Evolutionary conservation across 23 red algal genomes (phyloP).

Genomic region (Gracilaria domingensis): DNA sequence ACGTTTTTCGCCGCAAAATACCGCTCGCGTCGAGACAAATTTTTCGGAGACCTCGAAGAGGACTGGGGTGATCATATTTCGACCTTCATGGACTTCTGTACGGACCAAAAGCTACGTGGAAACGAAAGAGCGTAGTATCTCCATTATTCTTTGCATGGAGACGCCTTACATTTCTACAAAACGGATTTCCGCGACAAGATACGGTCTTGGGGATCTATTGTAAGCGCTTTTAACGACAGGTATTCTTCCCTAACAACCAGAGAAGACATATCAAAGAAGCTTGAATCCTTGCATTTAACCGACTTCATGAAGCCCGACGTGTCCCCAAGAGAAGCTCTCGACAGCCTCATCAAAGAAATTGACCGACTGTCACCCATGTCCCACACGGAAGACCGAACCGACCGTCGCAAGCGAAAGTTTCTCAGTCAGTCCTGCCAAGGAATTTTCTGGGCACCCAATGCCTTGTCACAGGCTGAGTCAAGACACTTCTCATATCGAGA

Average conservation of each 20-base stretch:
- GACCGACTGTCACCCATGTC: not conserved
- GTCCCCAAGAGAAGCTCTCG: not conserved
- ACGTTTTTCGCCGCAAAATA: constrained; percentile 9
- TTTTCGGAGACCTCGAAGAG: not conserved
- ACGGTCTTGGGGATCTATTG: not conserved
- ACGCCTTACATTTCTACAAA: not conserved
- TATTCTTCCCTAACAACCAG: constrained; percentile 3
- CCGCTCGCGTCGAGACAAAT: not conserved
- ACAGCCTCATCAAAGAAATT: constrained; percentile 16
- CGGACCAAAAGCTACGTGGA: not conserved
- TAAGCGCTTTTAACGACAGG: constrained; percentile 13
- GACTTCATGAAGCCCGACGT: not conserved
- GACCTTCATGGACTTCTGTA: constrained; percentile 13
- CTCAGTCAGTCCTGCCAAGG: not conserved
- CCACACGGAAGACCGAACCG: not conserved
- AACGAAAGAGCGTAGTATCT: not conserved
- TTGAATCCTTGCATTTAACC: not conserved
- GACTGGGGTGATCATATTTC: constrained; percentile 14
- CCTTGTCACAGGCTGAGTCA: not conserved
- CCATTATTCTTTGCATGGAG: constrained; percentile 6
- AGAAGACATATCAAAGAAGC: constrained; percentile 10
- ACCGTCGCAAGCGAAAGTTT: not conserved
- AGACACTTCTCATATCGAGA: too few relatives aligned
- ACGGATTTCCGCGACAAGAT: not conserved
- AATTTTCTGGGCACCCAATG: not conserved